Evolutionary conservation across 1,139 yeast genomes (phyloP), one percentile per base, ranked within the genome.

Genomic region (Torulaspora pretoriensis): DNA sequence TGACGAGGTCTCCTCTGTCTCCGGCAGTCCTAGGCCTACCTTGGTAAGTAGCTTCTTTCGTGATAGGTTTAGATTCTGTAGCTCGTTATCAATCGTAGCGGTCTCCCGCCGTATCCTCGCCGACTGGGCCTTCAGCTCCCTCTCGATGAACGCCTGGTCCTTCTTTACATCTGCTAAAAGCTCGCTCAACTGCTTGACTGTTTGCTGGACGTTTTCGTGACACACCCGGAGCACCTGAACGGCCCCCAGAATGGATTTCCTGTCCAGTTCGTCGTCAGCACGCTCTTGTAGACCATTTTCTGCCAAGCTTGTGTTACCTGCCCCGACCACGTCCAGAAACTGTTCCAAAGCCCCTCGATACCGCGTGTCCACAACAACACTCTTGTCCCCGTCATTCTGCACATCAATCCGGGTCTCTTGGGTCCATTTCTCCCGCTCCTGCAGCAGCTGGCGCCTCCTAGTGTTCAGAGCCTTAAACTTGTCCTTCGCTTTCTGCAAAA

Each of bases 261-360:
- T 30, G 26, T 31, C 26, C n/a, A 26, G 45, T 12, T 12, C 33
- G 3, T 35, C 35, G 6, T 16, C 27, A 2, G 17, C 22, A 12
- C 31, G 41, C 16, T 31, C 31, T 9, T 27, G 35, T 10, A 16
- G 17, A 4, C 42, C 41, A 19, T 37, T 36, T 12, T 35, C 46
- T 12, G 50, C 51, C 30, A 56, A 37, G 1, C 60, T 40, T 7
- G 63, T 59, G 37, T 59, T 54, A 3, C 42, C 39, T 7, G 52
- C 50, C 3, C 64, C 64, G 2, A 60, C 54, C 14, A 54, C 22
- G 29, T 53, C 58, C 27, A 61, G 50, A 40, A 61, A 61, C 14
- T 46, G 40, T 35, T 58, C 47, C 45, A 61, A 36, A 3, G 33
- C n/a, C 3, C 35, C 19, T 13, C 58, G 54, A 43, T 61, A 57